A percentile compares a stretch with the other conserved stretches of the same genome.
Evolutionary conservation across 1,284 basidiomycete genomes (phyloP).

Genomic region (Takashimella koratensis): DNA sequence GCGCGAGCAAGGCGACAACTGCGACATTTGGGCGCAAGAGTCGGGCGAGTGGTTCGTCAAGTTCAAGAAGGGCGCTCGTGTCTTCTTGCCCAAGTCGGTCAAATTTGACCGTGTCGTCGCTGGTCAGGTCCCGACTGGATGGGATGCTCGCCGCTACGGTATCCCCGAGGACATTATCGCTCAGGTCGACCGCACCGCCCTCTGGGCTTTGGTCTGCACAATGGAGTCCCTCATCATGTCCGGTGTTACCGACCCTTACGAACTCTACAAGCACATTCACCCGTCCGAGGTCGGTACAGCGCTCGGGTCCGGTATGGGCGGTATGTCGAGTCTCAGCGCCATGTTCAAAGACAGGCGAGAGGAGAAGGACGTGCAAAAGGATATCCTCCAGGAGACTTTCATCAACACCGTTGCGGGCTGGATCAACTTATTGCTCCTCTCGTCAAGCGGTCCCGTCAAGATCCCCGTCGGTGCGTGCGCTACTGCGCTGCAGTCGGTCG

Average conservation of each 20-base stretch:
- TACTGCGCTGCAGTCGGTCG: constrained; percentile 93
- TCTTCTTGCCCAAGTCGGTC: constrained; percentile 93
- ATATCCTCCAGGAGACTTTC: constrained; percentile 98
- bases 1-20: constrained; percentile 92
- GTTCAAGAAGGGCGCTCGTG: constrained; percentile 95
- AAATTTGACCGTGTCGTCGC: constrained; percentile 91
- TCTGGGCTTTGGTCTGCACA: constrained; percentile 93
- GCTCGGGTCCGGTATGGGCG: constrained; percentile 96
- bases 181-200: constrained; percentile 81
- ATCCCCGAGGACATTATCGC: constrained; percentile 96
- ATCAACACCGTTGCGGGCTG: constrained; percentile 98
- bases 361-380: constrained; percentile 96
- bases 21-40: constrained; percentile 86
- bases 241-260: constrained; percentile 95
- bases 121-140: constrained; percentile 95
- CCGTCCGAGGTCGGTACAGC: constrained; percentile 91
- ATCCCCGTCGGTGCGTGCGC: constrained; percentile 99
- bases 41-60: constrained; percentile 95
- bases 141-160: constrained; percentile 92
- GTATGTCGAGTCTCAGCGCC: constrained; percentile 77
- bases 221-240: constrained; percentile 96
- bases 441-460: constrained; percentile 94
- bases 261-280: constrained; percentile 93
- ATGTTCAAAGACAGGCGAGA: constrained; percentile 99
- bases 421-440: constrained; percentile 90